Conservation (phyloP, 73 alveolate species). For the Durusdinium trenchii region DNA sequence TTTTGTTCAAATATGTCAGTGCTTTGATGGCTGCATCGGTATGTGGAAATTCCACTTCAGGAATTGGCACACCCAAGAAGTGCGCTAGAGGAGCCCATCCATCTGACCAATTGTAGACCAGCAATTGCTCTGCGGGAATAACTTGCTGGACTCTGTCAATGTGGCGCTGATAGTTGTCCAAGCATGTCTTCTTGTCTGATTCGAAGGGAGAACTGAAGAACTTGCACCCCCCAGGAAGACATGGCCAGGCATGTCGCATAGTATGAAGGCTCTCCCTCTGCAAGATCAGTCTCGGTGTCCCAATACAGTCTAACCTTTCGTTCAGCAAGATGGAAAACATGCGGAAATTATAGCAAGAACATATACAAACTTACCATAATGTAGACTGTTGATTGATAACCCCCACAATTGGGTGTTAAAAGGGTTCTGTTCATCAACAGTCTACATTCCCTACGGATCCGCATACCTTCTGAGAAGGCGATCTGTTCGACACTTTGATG, state of each 20-base stretch:
- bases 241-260: neutral
- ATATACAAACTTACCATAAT: too few relatives aligned
- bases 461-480: too few relatives aligned
- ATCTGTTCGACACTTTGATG: too few relatives aligned
- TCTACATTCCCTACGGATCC: neutral
- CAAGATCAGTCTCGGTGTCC: neutral
- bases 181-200: neutral
- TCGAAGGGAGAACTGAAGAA: neutral
- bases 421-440: neutral
- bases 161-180: conserved; percentile 21
- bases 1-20: too few relatives aligned
- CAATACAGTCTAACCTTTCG: too few relatives aligned
- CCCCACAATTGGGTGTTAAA: neutral
- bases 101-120: conserved; percentile 53
- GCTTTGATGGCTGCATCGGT: neutral
- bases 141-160: conserved; percentile 60
- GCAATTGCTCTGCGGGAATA: conserved; percentile 30
- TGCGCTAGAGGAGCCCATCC: conserved; percentile 81
- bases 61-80: conserved; percentile 48
- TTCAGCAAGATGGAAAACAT: too few relatives aligned
- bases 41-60: conserved; percentile 49
- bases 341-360: too few relatives aligned
- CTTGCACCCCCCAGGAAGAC: conserved; percentile 19
- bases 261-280: neutral
- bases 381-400: too few relatives aligned